These are phyloP conservation scores for Xylaria sp. DNA, from an alignment of 2,329 filamentous ascomycete species.

Conservation along the genomic window DNA sequence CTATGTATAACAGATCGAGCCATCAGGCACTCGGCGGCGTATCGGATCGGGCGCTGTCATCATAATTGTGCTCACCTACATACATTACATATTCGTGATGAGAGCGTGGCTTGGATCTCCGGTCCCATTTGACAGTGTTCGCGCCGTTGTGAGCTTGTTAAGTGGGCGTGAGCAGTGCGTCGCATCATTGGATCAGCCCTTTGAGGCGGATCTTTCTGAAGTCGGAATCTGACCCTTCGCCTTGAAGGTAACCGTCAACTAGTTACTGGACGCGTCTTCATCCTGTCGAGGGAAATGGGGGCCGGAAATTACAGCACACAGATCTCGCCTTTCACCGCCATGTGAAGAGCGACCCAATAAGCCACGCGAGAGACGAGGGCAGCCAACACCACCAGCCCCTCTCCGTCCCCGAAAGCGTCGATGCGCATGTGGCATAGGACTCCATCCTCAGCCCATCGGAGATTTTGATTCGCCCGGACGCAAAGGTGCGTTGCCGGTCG, in stretches of 20 bases:
- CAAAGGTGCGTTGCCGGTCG: conserved; percentile 25
- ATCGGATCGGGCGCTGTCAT: conserved; percentile 26
- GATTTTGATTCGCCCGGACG: conserved; percentile 41
- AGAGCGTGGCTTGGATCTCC: conserved; percentile 12
- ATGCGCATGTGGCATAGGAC: conserved; percentile 41
- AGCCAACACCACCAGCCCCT: conserved; percentile 24
- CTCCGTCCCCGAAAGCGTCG: conserved; percentile 41
- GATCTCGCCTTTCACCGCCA: conserved; percentile 43
- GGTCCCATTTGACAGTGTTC: conserved; percentile 23
- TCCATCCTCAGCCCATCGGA: conserved; percentile 31
- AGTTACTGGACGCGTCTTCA: neutral
- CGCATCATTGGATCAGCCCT: neutral
- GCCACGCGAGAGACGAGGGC: conserved; percentile 23
- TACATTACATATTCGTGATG: conserved; percentile 21
- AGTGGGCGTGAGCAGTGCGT: conserved; percentile 14
- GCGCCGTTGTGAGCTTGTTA: conserved; percentile 31
- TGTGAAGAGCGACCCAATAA: conserved; percentile 44
- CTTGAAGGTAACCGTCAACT: neutral
- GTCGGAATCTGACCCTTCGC: conserved; percentile 18
- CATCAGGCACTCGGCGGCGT: neutral
- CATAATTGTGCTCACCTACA: conserved; percentile 4
- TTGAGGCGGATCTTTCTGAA: conserved; percentile 21
- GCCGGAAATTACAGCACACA: conserved; percentile 15
- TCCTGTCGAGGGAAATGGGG: conserved; percentile 16
- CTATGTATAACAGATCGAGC: conserved; percentile 24